These are phyloP conservation scores for Pseudogymnoascus sp. DNA, from an alignment of 2,329 filamentous ascomycete species.

Conservation along the genomic window DNA sequence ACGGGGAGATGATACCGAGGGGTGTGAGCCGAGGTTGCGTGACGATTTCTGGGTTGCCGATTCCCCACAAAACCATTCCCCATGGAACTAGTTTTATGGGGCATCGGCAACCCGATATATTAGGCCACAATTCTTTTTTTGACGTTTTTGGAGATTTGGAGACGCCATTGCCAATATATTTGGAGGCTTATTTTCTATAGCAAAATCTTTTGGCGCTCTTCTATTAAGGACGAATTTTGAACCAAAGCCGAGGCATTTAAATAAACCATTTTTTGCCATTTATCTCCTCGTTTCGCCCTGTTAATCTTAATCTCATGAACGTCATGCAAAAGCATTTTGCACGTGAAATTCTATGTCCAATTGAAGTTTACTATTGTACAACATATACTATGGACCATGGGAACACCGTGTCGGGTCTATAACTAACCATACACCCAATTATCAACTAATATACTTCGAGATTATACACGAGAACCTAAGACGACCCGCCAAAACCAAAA, in stretches of 20 bases:
- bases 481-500: neutral
- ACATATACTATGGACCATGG: neutral
- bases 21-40: conserved; percentile 7
- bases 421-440: neutral
- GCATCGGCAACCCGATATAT: neutral
- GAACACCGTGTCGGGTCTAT: neutral
- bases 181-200: neutral
- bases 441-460: neutral
- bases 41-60: neutral
- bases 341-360: neutral
- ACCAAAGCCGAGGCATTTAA: neutral
- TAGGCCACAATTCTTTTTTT: neutral
- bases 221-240: neutral
- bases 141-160: conserved; percentile 6
- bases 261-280: neutral
- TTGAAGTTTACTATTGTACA: conserved; percentile 2
- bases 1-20: conserved; percentile 7
- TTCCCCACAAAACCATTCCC: too few relatives aligned
- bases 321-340: neutral
- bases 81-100: neutral
- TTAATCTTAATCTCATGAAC: neutral
- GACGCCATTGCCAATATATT: neutral
- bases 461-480: neutral
- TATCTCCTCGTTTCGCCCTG: neutral
- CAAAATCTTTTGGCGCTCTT: neutral